Conservation (phyloP, 2,329 filamentous ascomycete genomes). For the Colletotrichum sp. region DNA sequence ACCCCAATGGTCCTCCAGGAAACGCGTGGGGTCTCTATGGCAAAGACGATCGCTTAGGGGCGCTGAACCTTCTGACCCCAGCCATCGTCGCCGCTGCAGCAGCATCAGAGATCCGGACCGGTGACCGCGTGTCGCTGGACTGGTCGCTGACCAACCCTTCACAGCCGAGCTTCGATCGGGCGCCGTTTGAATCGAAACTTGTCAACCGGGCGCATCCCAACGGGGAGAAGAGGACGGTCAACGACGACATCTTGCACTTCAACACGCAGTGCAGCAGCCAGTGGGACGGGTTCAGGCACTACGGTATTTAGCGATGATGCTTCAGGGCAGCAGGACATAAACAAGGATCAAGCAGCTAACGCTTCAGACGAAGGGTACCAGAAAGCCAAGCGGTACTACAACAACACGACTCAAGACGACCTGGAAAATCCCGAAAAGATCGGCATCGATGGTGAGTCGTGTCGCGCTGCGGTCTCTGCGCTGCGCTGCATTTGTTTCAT, state of each 20-base stretch:
- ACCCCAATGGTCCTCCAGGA: conserved; percentile 51
- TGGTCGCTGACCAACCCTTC: conserved; percentile 36
- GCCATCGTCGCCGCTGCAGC: conserved; percentile 34
- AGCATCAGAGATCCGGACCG: conserved; percentile 24
- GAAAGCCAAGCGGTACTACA: conserved; percentile 37
- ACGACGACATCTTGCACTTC: conserved; percentile 37
- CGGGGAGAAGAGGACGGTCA: conserved; percentile 31
- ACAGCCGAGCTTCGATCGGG: conserved; percentile 36
- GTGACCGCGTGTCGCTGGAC: conserved; percentile 35
- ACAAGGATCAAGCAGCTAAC: background rate
- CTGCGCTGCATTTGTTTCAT: background rate
- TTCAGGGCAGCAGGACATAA: conserved; percentile 32
- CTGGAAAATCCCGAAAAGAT: conserved; percentile 40
- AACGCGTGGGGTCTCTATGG: conserved; percentile 65
- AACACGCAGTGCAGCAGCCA: conserved; percentile 44
- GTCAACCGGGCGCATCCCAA: conserved; percentile 41
- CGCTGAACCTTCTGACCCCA: conserved; percentile 60
- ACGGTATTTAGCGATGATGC: conserved; percentile 2
- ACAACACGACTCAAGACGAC: conserved; percentile 45
- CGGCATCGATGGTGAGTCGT: conserved; percentile 40
- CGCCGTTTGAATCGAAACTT: conserved; percentile 33
- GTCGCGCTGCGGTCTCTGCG: background rate
- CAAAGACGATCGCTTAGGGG: conserved; percentile 54
- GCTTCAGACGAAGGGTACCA: conserved; percentile 31
- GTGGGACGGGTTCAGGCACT: conserved; percentile 45